A percentile compares a stretch with the other conserved stretches of the same genome.
Conservation (phyloP, 2,329 filamentous ascomycete species). For the Sarocladium strictum region DNA sequence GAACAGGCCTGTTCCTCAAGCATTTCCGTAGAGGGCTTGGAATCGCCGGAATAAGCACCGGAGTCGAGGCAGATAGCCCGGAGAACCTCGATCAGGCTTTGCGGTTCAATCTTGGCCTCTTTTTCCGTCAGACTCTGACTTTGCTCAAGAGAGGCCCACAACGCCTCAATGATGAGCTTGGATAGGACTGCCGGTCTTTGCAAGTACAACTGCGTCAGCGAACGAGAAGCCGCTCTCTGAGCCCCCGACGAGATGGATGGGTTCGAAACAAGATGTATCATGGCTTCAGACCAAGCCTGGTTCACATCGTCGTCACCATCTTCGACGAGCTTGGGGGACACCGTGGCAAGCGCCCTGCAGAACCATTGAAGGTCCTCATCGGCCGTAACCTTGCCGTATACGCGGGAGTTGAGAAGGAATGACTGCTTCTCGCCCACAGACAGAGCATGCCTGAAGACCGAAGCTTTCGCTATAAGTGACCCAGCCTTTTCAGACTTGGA, state of each 20-base stretch:
- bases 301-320: slow-evolving; percentile 43
- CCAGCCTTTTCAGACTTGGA: slow-evolving; percentile 46
- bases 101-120: slow-evolving; percentile 64
- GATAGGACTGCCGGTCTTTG: slow-evolving; percentile 52
- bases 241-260: slow-evolving; percentile 53
- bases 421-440: slow-evolving; percentile 74
- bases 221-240: slow-evolving; percentile 55
- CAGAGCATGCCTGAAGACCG: slow-evolving; percentile 60
- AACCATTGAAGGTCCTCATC: slow-evolving; percentile 79
- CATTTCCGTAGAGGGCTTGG: slow-evolving; percentile 30
- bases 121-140: slow-evolving; percentile 63
- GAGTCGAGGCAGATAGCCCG: slow-evolving; percentile 57
- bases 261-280: slow-evolving; percentile 72
- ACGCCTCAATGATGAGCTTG: slow-evolving; percentile 58
- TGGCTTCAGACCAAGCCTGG: slow-evolving; percentile 74
- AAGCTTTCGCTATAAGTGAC: slow-evolving; percentile 47
- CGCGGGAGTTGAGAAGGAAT: slow-evolving; percentile 75
- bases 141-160: slow-evolving; percentile 75
- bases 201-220: slow-evolving; percentile 61
- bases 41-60: slow-evolving; percentile 31
- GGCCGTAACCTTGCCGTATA: slow-evolving; percentile 72
- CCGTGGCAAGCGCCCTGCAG: slow-evolving; percentile 59
- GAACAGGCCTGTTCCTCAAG: slow-evolving; percentile 68
- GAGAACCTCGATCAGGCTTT: slow-evolving; percentile 56
- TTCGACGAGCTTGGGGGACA: slow-evolving; percentile 49